A percentile compares a stretch with the other conserved stretches of the same genome.
Conservation (phyloP, 306 rosid species). For the Cotoneaster glaucophyllus region DNA sequence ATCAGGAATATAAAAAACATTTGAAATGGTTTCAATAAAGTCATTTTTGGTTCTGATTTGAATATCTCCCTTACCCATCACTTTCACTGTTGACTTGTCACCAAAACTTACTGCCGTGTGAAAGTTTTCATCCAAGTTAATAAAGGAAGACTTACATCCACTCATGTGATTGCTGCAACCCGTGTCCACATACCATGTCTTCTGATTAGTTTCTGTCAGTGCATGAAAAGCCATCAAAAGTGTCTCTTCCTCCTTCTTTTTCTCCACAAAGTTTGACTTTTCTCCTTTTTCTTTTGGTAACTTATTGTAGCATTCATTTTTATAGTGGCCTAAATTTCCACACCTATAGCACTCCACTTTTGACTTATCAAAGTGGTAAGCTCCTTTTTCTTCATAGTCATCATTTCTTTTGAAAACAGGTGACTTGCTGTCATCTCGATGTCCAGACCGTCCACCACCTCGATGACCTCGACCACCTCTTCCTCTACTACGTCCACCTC, state of each 20-base stretch:
- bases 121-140: background rate
- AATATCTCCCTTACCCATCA: background rate
- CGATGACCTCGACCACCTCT: background rate
- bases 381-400: background rate
- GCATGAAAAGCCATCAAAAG: background rate
- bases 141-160: background rate
- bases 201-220: background rate
- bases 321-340: background rate
- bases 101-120: background rate
- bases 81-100: background rate
- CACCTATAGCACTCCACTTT: background rate
- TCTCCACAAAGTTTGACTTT: background rate
- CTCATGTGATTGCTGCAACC: no score
- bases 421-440: background rate
- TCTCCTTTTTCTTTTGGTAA: background rate
- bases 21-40: background rate
- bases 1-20: background rate
- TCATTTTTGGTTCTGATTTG: background rate
- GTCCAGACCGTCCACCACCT: no score
- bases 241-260: background rate
- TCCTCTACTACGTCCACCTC: background rate
- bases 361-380: background rate
- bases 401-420: background rate
- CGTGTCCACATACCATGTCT: no score
- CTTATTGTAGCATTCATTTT: background rate